Conservation (phyloP, 1,284 basidiomycete species). For the Neonothopanus nambi region DNA sequence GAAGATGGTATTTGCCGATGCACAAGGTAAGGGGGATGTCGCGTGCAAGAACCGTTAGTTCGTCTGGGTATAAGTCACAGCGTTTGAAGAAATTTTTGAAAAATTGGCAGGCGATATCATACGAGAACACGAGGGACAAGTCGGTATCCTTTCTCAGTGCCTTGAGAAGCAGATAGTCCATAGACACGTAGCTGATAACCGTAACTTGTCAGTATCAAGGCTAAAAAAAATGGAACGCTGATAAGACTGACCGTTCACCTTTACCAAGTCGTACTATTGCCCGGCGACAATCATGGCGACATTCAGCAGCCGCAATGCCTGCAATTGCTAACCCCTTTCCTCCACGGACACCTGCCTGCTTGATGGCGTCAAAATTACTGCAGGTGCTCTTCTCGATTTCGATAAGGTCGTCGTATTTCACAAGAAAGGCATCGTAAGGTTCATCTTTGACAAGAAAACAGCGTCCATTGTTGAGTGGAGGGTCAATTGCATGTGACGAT, state of each 20-base stretch:
- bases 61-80: background rate
- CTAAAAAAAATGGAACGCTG: too few relatives aligned
- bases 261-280: too few relatives aligned
- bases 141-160: too few relatives aligned
- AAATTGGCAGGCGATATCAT: conserved; percentile 20
- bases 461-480: conserved; percentile 16
- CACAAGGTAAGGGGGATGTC: background rate
- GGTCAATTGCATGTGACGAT: conserved; percentile 12
- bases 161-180: too few relatives aligned
- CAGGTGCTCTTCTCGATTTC: conserved; percentile 12
- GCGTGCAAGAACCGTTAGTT: background rate
- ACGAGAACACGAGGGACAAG: too few relatives aligned
- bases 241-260: too few relatives aligned
- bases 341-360: too few relatives aligned
- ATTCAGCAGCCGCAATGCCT: too few relatives aligned
- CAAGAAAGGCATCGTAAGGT: conserved; percentile 5
- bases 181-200: too few relatives aligned
- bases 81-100: conserved; percentile 6
- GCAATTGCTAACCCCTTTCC: too few relatives aligned
- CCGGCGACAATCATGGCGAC: too few relatives aligned
- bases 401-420: conserved; percentile 4
- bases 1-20: conserved; percentile 18
- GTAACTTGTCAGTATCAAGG: too few relatives aligned
- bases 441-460: conserved; percentile 16
- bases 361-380: conserved; percentile 7